Percentiles rank a stretch among this genome's conserved stretches.
Evolutionary conservation across 345 rosid species (phyloP).

Genomic region (Arabis hirsuta): DNA sequence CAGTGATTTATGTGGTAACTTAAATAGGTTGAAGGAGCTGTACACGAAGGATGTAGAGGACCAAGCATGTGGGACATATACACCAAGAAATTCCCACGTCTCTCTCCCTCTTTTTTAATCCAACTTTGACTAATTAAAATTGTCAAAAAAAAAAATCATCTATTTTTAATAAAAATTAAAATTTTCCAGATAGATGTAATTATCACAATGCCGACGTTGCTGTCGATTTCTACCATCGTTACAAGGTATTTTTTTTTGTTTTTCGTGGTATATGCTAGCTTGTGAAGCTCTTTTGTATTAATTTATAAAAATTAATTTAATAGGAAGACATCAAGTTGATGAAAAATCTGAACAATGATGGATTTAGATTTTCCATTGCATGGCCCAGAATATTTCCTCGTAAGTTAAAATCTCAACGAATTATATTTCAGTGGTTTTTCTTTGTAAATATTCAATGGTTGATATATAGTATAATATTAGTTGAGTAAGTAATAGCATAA

Average conservation of each 20-base stretch:
- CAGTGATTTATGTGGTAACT: constrained; percentile 21
- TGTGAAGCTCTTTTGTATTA: background rate
- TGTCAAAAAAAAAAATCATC: background rate
- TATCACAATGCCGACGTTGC: constrained; percentile 54
- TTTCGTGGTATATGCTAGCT: background rate
- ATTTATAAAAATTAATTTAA: background rate
- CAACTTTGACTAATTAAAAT: background rate
- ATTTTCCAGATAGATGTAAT: constrained; percentile 48
- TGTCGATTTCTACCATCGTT: constrained; percentile 53
- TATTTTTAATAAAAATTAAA: background rate
- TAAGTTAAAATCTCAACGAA: constrained; percentile 26
- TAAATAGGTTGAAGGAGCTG: constrained; percentile 47
- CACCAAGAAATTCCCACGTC: constrained; percentile 45
- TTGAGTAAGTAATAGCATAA: background rate
- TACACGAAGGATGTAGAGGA: constrained; percentile 44
- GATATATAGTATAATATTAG: background rate
- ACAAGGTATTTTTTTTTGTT: constrained; percentile 44
- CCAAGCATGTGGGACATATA: constrained; percentile 47
- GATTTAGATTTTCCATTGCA: constrained; percentile 58
- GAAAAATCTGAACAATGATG: constrained; percentile 59
- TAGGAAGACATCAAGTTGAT: constrained; percentile 61
- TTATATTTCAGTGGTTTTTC: background rate
- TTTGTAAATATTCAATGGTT: background rate
- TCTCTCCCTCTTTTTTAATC: constrained; percentile 8
- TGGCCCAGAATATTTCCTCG: constrained; percentile 64